These are phyloP conservation scores for Echites panduratus DNA, from an alignment of 257 asterid genomes.

Conservation along the genomic window DNA sequence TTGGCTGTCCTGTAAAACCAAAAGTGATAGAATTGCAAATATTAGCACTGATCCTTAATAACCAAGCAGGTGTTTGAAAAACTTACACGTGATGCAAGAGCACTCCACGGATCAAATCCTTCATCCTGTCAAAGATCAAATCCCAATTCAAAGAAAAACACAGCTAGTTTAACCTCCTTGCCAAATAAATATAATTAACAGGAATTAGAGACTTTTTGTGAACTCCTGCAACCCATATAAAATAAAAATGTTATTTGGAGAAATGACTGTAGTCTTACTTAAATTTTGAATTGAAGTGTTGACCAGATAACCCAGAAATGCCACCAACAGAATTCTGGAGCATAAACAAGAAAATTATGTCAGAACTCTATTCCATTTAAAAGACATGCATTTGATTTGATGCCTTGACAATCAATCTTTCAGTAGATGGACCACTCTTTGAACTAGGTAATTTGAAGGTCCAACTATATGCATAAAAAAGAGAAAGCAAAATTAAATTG, in stretches of 20 bases:
- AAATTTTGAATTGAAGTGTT: constrained; percentile 67
- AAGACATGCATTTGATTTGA: neutral
- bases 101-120: constrained; percentile 66
- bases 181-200: constrained; percentile 2
- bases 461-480: constrained; percentile 9
- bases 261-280: constrained; percentile 34
- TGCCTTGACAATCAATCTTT: neutral
- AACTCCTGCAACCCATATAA: neutral
- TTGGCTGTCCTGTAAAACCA: constrained; percentile 57
- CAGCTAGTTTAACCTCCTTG: neutral
- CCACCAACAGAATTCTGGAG: constrained; percentile 92
- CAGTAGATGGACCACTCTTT: neutral
- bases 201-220: neutral
- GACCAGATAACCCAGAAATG: constrained; percentile 76
- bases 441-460: constrained; percentile 8
- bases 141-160: constrained; percentile 23
- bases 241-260: neutral
- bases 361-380: constrained; percentile 8
- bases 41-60: neutral
- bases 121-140: constrained; percentile 38
- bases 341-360: constrained; percentile 20
- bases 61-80: constrained; percentile 9
- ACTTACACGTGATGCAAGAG: constrained; percentile 86
- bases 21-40: neutral
- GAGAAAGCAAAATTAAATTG: neutral